Percentiles rank a stretch among this genome's conserved stretches.
Conservation (phyloP, 2,329 filamentous ascomycete genomes). For the Colletotrichum neosansevieriae region DNA sequence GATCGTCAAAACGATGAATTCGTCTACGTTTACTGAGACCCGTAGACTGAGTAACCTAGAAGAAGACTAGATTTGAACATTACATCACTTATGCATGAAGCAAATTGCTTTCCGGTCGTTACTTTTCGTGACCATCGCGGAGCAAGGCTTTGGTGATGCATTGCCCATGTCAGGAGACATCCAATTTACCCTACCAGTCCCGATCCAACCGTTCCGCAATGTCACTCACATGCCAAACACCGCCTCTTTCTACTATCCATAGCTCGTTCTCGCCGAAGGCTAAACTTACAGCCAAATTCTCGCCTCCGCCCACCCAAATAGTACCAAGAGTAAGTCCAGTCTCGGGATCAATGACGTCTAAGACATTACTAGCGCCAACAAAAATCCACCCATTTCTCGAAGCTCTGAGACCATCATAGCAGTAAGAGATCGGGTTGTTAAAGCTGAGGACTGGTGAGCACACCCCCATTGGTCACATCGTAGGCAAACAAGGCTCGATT, state of each 20-base stretch:
- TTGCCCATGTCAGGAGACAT: background rate
- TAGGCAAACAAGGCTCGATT: constrained; percentile 18
- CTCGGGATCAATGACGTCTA: background rate
- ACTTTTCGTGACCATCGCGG: no score
- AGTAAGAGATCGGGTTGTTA: constrained; percentile 18
- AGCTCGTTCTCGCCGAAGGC: constrained; percentile 15
- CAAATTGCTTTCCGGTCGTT: no score
- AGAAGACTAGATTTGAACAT: background rate
- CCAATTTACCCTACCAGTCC: background rate
- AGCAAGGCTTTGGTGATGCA: background rate
- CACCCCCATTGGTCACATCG: background rate
- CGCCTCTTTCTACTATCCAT: constrained; percentile 10
- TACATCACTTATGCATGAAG: background rate
- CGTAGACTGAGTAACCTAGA: background rate
- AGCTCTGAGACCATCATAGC: constrained; percentile 20
- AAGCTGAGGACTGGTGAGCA: background rate
- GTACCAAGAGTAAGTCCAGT: constrained; percentile 2
- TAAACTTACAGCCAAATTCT: constrained; percentile 7
- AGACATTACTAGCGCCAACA: constrained; percentile 1
- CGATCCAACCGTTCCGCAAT: constrained; percentile 7
- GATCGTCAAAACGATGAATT: constrained; percentile 77
- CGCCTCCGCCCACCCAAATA: background rate
- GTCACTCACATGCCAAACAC: constrained; percentile 18
- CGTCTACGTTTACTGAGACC: constrained; percentile 68
- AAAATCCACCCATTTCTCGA: constrained; percentile 20